Percentiles rank a stretch among this genome's conserved stretches.
These are phyloP conservation scores for Aspergillus sclerotioniger DNA, from an alignment of 495 filamentous ascomycete species.

Conservation along the genomic window DNA sequence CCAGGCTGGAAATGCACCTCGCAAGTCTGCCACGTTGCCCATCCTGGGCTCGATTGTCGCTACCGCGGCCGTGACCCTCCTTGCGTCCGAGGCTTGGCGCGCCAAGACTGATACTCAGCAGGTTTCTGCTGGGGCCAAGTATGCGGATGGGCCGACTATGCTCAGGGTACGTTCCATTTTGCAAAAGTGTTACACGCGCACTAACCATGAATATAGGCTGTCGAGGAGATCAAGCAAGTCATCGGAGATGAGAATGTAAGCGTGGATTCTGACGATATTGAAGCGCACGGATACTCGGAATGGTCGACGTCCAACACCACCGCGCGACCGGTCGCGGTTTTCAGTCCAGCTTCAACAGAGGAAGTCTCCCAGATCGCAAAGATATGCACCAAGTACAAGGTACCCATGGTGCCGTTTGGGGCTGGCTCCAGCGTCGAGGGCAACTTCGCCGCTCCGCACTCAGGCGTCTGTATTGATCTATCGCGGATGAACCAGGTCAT, in stretches of 20 bases:
- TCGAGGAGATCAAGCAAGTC: slow-evolving; percentile 50
- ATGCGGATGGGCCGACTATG: slow-evolving; percentile 14
- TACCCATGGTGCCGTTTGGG: slow-evolving; percentile 72
- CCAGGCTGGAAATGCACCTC: not conserved
- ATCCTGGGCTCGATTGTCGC: not conserved
- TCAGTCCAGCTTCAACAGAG: slow-evolving; percentile 66
- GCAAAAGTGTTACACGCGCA: too few species aligned
- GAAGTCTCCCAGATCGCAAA: slow-evolving; percentile 71
- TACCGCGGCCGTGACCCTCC: not conserved
- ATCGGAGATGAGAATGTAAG: slow-evolving; percentile 69
- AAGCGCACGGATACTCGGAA: slow-evolving; percentile 72
- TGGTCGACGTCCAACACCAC: slow-evolving; percentile 76
- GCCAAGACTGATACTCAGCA: not conserved
- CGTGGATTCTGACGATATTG: slow-evolving; percentile 72
- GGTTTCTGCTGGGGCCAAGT: not conserved
- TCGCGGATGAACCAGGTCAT: slow-evolving; percentile 75
- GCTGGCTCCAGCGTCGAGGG: slow-evolving; percentile 77
- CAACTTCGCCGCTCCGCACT: slow-evolving; percentile 75
- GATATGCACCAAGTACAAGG: slow-evolving; percentile 68
- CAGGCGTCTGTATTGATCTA: slow-evolving; percentile 80
- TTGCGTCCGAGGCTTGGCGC: not conserved
- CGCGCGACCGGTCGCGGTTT: slow-evolving; percentile 66
- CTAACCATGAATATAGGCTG: slow-evolving; percentile 7
- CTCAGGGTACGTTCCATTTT: slow-evolving; percentile 16
- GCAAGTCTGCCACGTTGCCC: not conserved